A percentile compares a stretch with the other conserved stretches of the same genome.
These are phyloP conservation scores for Kazachstania africana DNA, from an alignment of 805 yeast genomes.

Conservation along the genomic window DNA sequence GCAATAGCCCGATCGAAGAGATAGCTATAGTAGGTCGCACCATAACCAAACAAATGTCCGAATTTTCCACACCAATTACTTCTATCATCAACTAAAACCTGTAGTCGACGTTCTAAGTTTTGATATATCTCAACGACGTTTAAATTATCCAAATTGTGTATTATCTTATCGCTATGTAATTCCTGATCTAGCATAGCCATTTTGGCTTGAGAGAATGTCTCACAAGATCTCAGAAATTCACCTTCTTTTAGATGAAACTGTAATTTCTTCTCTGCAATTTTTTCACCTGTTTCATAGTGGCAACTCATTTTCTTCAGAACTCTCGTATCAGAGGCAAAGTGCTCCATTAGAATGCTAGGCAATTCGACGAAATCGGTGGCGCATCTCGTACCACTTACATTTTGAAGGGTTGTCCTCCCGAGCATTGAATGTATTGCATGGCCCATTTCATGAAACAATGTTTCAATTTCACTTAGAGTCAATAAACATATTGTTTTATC, in stretches of 20 bases:
- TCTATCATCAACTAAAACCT: conserved; percentile 53
- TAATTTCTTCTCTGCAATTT: conserved; percentile 41
- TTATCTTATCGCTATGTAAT: conserved; percentile 40
- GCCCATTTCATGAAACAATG: conserved; percentile 96
- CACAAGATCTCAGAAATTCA: conserved; percentile 50
- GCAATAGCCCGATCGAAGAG: conserved; percentile 89
- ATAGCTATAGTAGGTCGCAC: conserved; percentile 88
- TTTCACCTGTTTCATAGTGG: conserved; percentile 52
- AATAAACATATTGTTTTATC: conserved; percentile 42
- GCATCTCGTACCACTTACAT: conserved; percentile 89
- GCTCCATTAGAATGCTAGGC: conserved; percentile 94
- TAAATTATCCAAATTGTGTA: conserved; percentile 30
- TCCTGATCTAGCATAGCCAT: conserved; percentile 84
- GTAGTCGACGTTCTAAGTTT: conserved; percentile 43
- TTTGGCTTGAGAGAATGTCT: conserved; percentile 74
- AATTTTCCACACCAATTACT: conserved; percentile 91
- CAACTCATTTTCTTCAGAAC: conserved; percentile 64
- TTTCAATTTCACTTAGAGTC: conserved; percentile 72
- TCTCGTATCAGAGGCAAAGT: conserved; percentile 71
- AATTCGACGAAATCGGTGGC: conserved; percentile 93
- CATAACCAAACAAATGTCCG: conserved; percentile 87
- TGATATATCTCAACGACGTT: conserved; percentile 58
- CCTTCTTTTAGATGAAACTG: conserved; percentile 40
- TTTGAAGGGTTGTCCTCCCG: conserved; percentile 82
- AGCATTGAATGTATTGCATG: conserved; percentile 98